Evolutionary conservation across 805 yeast genomes (phyloP).

Genomic region (Cyberlindnera veronae): DNA sequence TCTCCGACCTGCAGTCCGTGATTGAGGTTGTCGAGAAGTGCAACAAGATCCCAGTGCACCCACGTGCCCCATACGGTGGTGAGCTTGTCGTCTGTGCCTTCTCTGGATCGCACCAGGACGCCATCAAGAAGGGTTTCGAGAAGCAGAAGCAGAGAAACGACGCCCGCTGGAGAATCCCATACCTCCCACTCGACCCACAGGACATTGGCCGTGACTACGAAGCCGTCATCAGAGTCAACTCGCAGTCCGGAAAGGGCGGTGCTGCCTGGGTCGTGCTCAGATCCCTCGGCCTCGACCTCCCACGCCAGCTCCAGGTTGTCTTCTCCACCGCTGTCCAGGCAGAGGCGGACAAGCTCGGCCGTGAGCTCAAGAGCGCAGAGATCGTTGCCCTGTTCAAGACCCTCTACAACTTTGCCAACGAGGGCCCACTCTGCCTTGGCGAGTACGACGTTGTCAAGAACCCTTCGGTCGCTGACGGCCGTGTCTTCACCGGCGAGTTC

Average conservation of each 20-base stretch:
- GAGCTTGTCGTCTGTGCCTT: conserved; percentile 76
- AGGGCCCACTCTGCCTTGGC: conserved; percentile 33
- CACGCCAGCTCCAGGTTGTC: conserved; percentile 65
- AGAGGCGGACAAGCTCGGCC: conserved; percentile 61
- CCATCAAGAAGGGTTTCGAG: conserved; percentile 63
- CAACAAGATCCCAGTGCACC: conserved; percentile 69
- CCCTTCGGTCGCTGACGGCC: conserved; percentile 36
- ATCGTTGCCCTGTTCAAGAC: conserved; percentile 53
- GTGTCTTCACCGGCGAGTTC: conserved; percentile 41
- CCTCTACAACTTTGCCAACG: conserved; percentile 48
- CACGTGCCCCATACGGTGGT: conserved; percentile 81
- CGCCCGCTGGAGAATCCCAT: conserved; percentile 64
- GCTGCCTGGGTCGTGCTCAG: conserved; percentile 79
- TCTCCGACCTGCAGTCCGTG: conserved; percentile 62
- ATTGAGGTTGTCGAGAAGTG: conserved; percentile 72
- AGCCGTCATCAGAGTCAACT: conserved; percentile 79
- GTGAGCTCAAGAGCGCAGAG: conserved; percentile 68
- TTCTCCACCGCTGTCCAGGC: conserved; percentile 64
- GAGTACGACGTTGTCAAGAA: conserved; percentile 40
- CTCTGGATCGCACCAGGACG: conserved; percentile 71
- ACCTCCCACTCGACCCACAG: conserved; percentile 76
- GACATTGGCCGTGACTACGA: conserved; percentile 80
- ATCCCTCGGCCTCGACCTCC: conserved; percentile 68
- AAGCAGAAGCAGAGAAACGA: conserved; percentile 48
- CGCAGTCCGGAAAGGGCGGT: conserved; percentile 88